phyloP scores from a whole-genome alignment of 2,329 filamentous ascomycete genomes.

The Monilinia laxa region DNA sequence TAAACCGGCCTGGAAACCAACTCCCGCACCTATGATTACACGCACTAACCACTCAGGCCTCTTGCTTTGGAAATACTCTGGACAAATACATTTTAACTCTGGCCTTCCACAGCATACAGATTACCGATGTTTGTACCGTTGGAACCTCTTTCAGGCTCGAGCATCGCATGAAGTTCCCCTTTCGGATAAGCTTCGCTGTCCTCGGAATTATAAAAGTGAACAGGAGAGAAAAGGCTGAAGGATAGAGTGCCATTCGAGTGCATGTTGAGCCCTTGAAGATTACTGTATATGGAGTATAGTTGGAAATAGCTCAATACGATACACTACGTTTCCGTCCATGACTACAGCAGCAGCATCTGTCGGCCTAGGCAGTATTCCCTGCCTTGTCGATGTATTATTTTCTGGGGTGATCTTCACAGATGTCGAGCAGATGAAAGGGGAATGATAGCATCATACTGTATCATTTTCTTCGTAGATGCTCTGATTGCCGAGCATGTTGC shows the following conservation, averaged over 20 bases:
- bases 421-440: neutral
- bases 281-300: conserved; percentile 4
- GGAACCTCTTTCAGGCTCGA: neutral
- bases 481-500: neutral
- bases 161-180: conserved; percentile 9
- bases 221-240: conserved; percentile 13
- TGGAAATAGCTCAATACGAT: neutral
- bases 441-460: neutral
- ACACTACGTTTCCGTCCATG: conserved; percentile 2
- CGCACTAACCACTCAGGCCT: conserved; percentile 19
- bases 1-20: conserved; percentile 15
- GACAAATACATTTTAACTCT: conserved; percentile 8
- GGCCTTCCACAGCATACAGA: conserved; percentile 13
- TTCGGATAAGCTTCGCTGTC: neutral
- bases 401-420: conserved; percentile 13
- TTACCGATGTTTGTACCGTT: conserved; percentile 2
- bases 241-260: conserved; percentile 6
- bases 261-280: conserved; percentile 3
- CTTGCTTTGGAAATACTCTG: conserved; percentile 1
- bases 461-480: neutral
- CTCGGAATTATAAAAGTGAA: neutral
- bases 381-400: conserved; percentile 10
- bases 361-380: neutral
- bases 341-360: conserved; percentile 5
- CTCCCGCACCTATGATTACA: conserved; percentile 6